Conservation (phyloP, 331 rosid genomes). For the Acacia concinna region DNA sequence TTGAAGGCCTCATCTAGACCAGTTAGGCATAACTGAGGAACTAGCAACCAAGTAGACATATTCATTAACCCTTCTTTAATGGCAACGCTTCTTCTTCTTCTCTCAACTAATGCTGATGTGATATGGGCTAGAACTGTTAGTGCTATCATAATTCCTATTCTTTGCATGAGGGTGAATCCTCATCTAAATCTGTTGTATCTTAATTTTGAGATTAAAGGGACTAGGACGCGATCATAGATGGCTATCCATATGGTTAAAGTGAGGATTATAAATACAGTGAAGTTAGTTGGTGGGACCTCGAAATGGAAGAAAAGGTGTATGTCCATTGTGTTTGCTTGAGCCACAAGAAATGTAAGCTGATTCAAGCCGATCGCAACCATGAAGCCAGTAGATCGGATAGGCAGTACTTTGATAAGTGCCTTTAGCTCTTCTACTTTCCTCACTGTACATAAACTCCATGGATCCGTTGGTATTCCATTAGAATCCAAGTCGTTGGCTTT, state of each 20-base stretch:
- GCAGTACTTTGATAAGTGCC: constrained; percentile 62
- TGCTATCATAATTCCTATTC: constrained; percentile 53
- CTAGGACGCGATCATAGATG: constrained; percentile 45
- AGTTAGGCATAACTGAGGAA: constrained; percentile 49
- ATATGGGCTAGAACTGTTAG: constrained; percentile 39
- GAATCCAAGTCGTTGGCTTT: constrained; percentile 50
- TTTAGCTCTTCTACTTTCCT: constrained; percentile 82
- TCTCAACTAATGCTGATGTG: constrained; percentile 59
- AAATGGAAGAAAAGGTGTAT: constrained; percentile 35
- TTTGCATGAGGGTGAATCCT: constrained; percentile 35
- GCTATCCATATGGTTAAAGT: constrained; percentile 52
- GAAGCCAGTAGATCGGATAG: constrained; percentile 77
- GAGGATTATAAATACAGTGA: constrained; percentile 42
- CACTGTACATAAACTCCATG: constrained; percentile 69
- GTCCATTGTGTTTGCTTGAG: constrained; percentile 69
- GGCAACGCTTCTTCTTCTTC: constrained; percentile 45
- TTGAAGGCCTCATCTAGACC: constrained; percentile 72
- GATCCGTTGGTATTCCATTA: constrained; percentile 49
- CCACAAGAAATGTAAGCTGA: constrained; percentile 45
- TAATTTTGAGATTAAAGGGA: constrained; percentile 51
- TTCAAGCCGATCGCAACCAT: constrained; percentile 28
- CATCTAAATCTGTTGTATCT: background rate
- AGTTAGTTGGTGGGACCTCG: constrained; percentile 56
- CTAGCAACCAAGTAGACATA: constrained; percentile 76
- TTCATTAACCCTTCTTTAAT: constrained; percentile 44